Percentiles rank a stretch among this genome's conserved stretches.
phyloP scores from a whole-genome alignment of 768 basidiomycete species.

The Pisolithus marmoratus region DNA sequence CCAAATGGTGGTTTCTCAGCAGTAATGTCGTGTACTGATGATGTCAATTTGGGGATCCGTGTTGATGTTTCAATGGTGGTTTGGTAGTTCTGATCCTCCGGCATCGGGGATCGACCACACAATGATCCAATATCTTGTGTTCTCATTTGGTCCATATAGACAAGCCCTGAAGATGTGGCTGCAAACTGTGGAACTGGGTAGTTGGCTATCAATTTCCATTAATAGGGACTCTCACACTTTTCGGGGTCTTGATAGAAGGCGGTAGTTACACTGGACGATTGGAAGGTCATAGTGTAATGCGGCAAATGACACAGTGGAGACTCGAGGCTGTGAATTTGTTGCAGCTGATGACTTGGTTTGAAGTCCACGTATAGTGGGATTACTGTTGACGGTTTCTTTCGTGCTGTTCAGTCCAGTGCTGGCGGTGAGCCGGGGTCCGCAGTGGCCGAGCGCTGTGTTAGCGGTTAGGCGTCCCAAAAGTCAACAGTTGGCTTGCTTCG shows the following conservation, averaged over 20 bases:
- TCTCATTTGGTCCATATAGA: not conserved
- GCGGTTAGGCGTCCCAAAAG: not conserved
- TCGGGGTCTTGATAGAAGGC: no score
- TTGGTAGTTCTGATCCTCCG: not conserved
- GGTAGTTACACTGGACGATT: not conserved
- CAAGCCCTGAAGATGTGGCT: not conserved
- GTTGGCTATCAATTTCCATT: no score
- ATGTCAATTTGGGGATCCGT: slow-evolving; percentile 35
- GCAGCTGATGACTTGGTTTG: no score
- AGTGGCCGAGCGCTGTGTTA: not conserved
- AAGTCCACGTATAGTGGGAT: not conserved
- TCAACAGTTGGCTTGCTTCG: not conserved
- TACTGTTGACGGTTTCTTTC: not conserved
- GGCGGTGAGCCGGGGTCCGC: not conserved
- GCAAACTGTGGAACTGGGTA: no score
- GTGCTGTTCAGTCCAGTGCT: no score
- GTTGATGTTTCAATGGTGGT: not conserved
- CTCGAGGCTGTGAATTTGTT: not conserved
- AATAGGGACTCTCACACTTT: no score
- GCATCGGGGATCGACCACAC: not conserved
- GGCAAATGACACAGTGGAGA: not conserved
- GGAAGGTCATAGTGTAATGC: not conserved
- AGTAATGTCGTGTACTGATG: slow-evolving; percentile 60
- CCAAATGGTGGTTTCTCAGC: slow-evolving; percentile 63
- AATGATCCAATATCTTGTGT: not conserved